These are phyloP conservation scores for Camellia japonica DNA, from an alignment of 148 eudicot species.

Conservation along the genomic window DNA sequence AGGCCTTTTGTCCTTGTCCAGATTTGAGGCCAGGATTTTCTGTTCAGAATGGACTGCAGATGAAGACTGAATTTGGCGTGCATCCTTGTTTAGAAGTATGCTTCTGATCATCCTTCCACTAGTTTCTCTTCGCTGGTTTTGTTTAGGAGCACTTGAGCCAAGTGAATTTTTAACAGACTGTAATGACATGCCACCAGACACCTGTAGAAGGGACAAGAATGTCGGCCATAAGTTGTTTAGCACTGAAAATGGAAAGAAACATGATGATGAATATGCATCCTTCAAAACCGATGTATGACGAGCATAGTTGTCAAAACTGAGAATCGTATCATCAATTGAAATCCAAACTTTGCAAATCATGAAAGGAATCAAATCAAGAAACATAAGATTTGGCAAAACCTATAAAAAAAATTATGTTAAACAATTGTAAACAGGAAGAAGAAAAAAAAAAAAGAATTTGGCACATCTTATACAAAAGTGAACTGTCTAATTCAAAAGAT, in stretches of 20 bases:
- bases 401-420: too few species aligned
- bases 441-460: too few species aligned
- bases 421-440: too few species aligned
- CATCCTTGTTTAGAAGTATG: conserved; percentile 72
- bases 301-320: too few species aligned
- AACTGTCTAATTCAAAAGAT: too few species aligned
- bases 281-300: background rate
- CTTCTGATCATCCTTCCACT: conserved; percentile 81
- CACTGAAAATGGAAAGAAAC: background rate
- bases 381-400: too few species aligned
- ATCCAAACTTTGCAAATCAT: too few species aligned
- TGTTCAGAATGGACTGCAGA: conserved; percentile 43
- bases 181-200: conserved; percentile 36
- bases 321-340: too few species aligned
- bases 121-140: conserved; percentile 67
- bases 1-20: conserved; percentile 73
- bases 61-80: conserved; percentile 47
- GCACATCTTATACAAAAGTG: too few species aligned
- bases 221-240: background rate
- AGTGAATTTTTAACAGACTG: conserved; percentile 40
- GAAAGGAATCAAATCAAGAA: too few species aligned
- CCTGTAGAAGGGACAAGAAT: conserved; percentile 23
- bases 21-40: conserved; percentile 42
- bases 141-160: conserved; percentile 40
- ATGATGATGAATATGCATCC: background rate